These are phyloP conservation scores for Phialophora chinensis DNA, from an alignment of 2,329 filamentous ascomycete species.

Conservation along the genomic window DNA sequence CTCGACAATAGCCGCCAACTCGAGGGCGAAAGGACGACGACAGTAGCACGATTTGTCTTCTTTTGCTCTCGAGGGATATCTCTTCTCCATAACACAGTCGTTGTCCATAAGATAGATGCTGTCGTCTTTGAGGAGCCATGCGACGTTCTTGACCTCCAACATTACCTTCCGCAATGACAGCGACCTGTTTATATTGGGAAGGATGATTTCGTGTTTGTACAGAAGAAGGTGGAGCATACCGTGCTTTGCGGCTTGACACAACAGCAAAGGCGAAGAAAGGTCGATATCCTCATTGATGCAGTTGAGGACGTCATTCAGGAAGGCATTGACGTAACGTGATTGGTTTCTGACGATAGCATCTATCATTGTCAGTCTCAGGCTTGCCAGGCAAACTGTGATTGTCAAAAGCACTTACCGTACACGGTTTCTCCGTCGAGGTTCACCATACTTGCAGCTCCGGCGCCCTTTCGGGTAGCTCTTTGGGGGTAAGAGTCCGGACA, in stretches of 20 bases:
- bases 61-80: background rate
- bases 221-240: background rate
- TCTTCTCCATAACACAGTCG: background rate
- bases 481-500: background rate
- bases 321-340: background rate
- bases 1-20: background rate
- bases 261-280: background rate
- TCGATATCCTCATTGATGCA: constrained; percentile 1
- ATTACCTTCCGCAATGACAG: background rate
- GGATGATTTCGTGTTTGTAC: background rate
- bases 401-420: background rate
- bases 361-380: background rate
- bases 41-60: background rate
- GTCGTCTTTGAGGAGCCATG: background rate
- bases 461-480: background rate
- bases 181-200: background rate
- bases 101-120: background rate
- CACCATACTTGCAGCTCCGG: background rate
- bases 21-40: background rate
- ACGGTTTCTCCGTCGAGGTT: background rate
- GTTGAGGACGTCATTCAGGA: background rate
- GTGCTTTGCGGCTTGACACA: background rate
- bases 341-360: background rate
- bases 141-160: background rate
- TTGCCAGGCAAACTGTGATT: background rate